Conservation (phyloP, 164 flowering plant genomes). For the Akebia trifoliata region DNA sequence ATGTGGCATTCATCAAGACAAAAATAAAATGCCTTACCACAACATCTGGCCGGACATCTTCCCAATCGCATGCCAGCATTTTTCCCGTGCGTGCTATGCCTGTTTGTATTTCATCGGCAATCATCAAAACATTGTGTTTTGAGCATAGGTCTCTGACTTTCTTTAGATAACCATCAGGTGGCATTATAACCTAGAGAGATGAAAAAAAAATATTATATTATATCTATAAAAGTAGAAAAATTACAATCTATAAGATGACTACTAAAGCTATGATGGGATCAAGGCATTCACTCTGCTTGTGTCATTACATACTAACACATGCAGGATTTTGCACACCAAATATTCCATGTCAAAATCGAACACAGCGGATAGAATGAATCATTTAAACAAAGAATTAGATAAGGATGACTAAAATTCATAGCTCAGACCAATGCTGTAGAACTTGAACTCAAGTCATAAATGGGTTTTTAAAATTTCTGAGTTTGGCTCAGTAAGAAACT, state of each 20-base stretch:
- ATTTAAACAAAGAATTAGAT: background rate
- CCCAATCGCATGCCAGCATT: conserved; percentile 97
- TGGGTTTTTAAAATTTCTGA: background rate
- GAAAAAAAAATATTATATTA: background rate
- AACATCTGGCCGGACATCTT: conserved; percentile 85
- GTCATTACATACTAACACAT: too few relatives aligned
- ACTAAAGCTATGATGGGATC: background rate
- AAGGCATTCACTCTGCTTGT: background rate
- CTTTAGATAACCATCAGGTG: conserved; percentile 89
- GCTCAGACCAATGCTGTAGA: background rate
- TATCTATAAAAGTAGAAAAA: background rate
- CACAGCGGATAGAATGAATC: background rate
- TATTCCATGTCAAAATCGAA: background rate
- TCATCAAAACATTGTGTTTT: conserved; percentile 77
- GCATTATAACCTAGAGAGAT: conserved; percentile 64
- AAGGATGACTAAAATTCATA: background rate
- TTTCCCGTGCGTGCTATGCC: conserved; percentile 90
- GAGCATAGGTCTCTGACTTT: conserved; percentile 85
- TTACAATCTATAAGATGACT: background rate
- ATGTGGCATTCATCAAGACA: too few relatives aligned
- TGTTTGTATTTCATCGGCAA: conserved; percentile 97
- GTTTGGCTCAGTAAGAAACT: background rate
- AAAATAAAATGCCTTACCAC: conserved; percentile 48
- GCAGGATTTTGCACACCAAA: background rate
- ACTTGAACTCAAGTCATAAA: background rate